Percentiles rank a stretch among this genome's conserved stretches.
phyloP scores from a whole-genome alignment of 2,329 filamentous ascomycete genomes.

The Sordariomycetes sp. region DNA sequence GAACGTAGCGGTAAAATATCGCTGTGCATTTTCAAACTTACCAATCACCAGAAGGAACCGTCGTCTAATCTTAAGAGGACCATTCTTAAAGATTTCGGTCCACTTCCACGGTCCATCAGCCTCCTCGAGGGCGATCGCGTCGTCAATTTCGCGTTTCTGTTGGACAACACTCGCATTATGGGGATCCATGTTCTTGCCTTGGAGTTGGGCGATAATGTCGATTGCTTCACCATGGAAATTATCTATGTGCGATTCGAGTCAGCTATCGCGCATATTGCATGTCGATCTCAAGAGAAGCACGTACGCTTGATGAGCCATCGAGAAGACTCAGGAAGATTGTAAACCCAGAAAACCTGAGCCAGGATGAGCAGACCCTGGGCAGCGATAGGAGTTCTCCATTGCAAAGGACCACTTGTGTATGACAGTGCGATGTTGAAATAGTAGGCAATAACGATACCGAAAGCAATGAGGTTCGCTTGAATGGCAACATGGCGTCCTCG shows the following conservation, averaged over 20 bases:
- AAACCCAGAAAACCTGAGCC: background rate
- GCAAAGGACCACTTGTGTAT: no score
- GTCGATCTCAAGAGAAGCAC: background rate
- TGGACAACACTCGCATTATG: background rate
- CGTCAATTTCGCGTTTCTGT: background rate
- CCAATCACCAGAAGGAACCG: background rate
- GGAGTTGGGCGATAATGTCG: background rate
- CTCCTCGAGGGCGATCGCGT: background rate
- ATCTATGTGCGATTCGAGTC: background rate
- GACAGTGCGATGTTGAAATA: no score
- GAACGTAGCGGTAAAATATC: no score
- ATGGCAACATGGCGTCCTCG: no score
- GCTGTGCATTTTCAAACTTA: constrained; percentile 1
- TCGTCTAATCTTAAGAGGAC: background rate
- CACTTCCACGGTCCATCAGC: background rate
- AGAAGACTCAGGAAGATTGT: background rate
- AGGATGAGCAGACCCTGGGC: background rate
- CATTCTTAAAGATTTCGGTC: background rate
- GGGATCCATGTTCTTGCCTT: background rate
- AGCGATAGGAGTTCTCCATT: no score
- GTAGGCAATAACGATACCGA: no score
- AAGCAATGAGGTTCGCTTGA: no score
- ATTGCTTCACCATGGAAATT: background rate
- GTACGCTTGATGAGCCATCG: background rate
- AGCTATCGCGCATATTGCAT: background rate